These are phyloP conservation scores for Fraxinus americana DNA, from an alignment of 257 asterid genomes.

Conservation along the genomic window DNA sequence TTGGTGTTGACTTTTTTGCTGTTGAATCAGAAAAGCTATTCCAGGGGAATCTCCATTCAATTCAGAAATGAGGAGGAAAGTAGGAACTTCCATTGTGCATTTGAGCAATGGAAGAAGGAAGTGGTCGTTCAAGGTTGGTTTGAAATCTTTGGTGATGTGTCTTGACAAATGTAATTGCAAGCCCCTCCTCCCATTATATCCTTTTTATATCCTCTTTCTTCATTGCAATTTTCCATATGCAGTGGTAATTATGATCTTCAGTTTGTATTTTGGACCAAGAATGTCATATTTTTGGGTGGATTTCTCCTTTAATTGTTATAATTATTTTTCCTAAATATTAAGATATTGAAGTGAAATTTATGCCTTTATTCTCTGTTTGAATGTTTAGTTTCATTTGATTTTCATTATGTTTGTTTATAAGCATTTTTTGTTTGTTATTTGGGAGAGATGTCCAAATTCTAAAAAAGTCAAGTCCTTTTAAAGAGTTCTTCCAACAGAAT, in stretches of 20 bases:
- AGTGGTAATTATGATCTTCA: conserved; percentile 5
- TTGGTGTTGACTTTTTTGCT: conserved; percentile 38
- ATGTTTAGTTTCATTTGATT: background rate
- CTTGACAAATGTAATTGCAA: conserved; percentile 21
- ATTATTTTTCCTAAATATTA: background rate
- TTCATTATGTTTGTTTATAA: background rate
- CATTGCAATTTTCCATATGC: background rate
- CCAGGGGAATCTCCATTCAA: conserved; percentile 85
- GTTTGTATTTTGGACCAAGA: background rate
- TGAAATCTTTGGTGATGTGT: conserved; percentile 24
- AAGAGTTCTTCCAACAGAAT: background rate
- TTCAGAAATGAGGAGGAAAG: conserved; percentile 92
- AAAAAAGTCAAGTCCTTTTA: background rate
- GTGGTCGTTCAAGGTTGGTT: conserved; percentile 78
- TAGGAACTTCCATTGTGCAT: conserved; percentile 88
- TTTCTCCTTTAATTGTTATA: conserved; percentile 19
- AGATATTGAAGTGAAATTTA: background rate
- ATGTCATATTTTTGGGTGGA: background rate
- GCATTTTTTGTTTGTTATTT: background rate
- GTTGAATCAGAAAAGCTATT: conserved; percentile 80
- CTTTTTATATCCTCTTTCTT: conserved; percentile 5
- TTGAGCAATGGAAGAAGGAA: conserved; percentile 92
- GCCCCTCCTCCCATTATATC: background rate
- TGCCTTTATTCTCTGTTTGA: background rate
- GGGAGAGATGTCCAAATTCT: background rate